Percentiles rank a stretch among this genome's conserved stretches.
phyloP scores from a whole-genome alignment of 176 grass and related monocot genomes.

The Metroxylon sagu region DNA sequence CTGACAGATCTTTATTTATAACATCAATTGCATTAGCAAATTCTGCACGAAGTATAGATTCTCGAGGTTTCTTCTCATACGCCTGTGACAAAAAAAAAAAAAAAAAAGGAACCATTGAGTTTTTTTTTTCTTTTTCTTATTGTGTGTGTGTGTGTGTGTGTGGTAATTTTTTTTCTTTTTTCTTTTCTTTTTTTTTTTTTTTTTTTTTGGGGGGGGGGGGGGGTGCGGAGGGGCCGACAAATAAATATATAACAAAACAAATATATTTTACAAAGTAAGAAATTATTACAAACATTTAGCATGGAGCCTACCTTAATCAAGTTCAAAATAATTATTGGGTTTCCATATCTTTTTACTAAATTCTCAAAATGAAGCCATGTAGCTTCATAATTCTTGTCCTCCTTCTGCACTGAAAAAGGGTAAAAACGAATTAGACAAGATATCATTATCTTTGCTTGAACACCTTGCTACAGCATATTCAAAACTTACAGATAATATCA shows the following conservation, averaged over 20 bases:
- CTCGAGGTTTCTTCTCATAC: constrained; percentile 62
- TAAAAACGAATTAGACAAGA: constrained; percentile 1
- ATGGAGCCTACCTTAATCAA: constrained; percentile 68
- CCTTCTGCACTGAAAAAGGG: constrained; percentile 58
- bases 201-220: too few species aligned
- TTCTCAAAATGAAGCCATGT: constrained; percentile 85
- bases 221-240: too few species aligned
- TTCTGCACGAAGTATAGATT: constrained; percentile 73
- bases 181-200: too few species aligned
- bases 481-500: constrained; percentile 81
- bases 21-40: constrained; percentile 64
- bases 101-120: background rate
- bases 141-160: too few species aligned
- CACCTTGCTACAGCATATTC: constrained; percentile 5
- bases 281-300: too few species aligned
- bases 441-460: constrained; percentile 4
- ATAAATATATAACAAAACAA: too few species aligned
- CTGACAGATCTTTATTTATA: constrained; percentile 50
- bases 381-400: constrained; percentile 68
- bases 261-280: too few species aligned
- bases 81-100: constrained; percentile 23
- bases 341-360: constrained; percentile 71
- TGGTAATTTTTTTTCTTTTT: too few species aligned
- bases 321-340: constrained; percentile 92
- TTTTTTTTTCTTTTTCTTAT: too few species aligned